Evolutionary conservation across 179 eudicot genomes (phyloP), one percentile per base, ranked within the genome.

Genomic region (Carnegiea gigantea): DNA sequence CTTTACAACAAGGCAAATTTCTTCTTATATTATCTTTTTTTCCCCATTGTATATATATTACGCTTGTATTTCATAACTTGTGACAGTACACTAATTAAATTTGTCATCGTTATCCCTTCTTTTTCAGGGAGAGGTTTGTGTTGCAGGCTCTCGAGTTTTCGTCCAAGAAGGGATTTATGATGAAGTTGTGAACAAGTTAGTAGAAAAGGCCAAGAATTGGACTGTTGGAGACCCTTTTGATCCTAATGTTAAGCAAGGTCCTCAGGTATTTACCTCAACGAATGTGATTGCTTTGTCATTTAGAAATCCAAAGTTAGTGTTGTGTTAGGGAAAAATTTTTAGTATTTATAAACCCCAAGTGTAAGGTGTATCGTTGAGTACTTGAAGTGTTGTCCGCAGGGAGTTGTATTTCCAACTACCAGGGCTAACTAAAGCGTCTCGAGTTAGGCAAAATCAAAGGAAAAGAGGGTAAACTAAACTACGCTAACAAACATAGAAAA

Each of bases 131-230:
- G 96, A 92, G 87, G 64, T 90, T 68, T 92, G 96, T 72, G 93
- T 82, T 5, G 88, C 94, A 1, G 86, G 91, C 59, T 91, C 96
- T 49, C 93, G 94, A 40, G 86, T 92, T 59, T 84, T 86, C 67
- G 92, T 92, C 79, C 96, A 92, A 86, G 92, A 92, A 86, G 96
- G 94, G 18, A 90, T 92, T 44, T 92, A 91, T 9, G 92, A 91
- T 40, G 85, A 87, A 43, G 4, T 92, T 2, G 84, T 80, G 23
- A 77, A 82, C 43, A 90, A 83, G 74, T 44, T 92, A 70, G 78
- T 75, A 4, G 88, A 89, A 57, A 90, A 84, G 84, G 88, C 91
- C 14, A 90, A 84, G 79, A 28, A 85, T 21, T 92, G 96, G 96
- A 84, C 80, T 44, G 92, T 92, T 70, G 96, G 96, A 0, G 96